Evolutionary conservation across 179 eudicot species (phyloP).

Genomic region (Carnegiea gigantea): DNA sequence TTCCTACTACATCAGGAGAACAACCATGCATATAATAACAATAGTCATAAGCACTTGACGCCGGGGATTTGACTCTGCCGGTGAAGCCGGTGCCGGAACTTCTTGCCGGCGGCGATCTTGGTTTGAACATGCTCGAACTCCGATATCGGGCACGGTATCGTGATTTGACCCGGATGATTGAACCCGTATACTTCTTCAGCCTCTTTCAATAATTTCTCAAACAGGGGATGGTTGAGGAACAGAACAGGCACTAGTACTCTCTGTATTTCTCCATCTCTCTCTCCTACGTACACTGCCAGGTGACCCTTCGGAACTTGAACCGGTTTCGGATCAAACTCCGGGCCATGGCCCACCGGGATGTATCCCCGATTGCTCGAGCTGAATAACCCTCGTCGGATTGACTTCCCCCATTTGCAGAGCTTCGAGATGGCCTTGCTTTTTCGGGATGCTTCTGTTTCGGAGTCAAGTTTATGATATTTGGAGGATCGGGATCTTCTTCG

Average conservation of each 20-base stretch:
- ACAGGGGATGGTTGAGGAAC: conserved; percentile 70
- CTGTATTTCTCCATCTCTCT: conserved; percentile 44
- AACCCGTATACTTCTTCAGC: conserved; percentile 66
- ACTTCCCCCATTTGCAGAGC: conserved; percentile 40
- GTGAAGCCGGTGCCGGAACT: conserved; percentile 26
- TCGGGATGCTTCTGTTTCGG: not conserved
- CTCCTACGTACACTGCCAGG: conserved; percentile 72
- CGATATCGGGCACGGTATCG: conserved; percentile 64
- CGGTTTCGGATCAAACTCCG: conserved; percentile 25
- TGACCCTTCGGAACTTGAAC: conserved; percentile 58
- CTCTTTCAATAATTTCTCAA: conserved; percentile 55
- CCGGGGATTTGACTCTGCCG: not conserved
- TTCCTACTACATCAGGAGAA: not conserved
- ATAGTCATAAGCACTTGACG: conserved; percentile 14
- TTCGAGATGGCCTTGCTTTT: conserved; percentile 29
- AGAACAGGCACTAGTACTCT: conserved; percentile 63
- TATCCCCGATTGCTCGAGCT: conserved; percentile 34
- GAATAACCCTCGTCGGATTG: conserved; percentile 27
- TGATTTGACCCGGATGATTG: conserved; percentile 68
- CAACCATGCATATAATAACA: not conserved
- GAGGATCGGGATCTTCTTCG: conserved; percentile 8
- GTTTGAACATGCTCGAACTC: conserved; percentile 59
- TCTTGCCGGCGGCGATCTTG: conserved; percentile 44
- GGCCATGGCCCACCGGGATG: conserved; percentile 40
- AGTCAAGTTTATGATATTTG: conserved; percentile 15